phyloP scores from a whole-genome alignment of 495 filamentous ascomycete species.

The Penicillium taxi region DNA sequence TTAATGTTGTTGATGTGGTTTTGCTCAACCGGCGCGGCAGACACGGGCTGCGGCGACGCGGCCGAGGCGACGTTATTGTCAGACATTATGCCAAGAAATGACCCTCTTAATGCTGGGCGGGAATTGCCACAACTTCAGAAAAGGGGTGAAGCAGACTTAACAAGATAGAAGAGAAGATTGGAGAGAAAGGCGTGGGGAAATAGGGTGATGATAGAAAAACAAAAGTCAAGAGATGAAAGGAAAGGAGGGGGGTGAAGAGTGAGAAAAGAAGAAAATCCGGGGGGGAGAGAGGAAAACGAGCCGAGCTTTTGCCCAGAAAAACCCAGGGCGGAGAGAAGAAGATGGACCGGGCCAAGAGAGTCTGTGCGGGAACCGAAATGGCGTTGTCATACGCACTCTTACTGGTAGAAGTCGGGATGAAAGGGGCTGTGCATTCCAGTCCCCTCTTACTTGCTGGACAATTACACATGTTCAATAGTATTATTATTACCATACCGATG shows the following conservation, averaged over 20 bases:
- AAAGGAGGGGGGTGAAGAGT: conserved; percentile 9
- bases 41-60: conserved; percentile 18
- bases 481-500: background rate
- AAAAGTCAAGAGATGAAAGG: conserved; percentile 5
- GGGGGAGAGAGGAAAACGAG: conserved; percentile 24
- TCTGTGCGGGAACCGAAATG: conserved; percentile 7
- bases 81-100: conserved; percentile 26
- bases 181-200: too few species aligned
- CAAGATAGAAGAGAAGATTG: conserved; percentile 3
- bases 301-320: conserved; percentile 40
- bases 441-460: too few species aligned
- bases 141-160: background rate
- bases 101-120: conserved; percentile 19
- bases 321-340: conserved; percentile 28
- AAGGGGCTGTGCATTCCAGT: conserved; percentile 19
- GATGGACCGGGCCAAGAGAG: conserved; percentile 32
- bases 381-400: conserved; percentile 1
- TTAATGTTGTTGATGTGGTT: conserved; percentile 19
- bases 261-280: conserved; percentile 12
- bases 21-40: conserved; percentile 20
- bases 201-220: conserved; percentile 6
- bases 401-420: conserved; percentile 8
- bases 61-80: conserved; percentile 16
- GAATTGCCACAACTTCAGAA: conserved; percentile 13
- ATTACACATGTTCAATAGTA: background rate